Evolutionary conservation across 768 basidiomycete species (phyloP), one percentile per base, ranked within the genome.

Genomic region (Saitozyma podzolica): DNA sequence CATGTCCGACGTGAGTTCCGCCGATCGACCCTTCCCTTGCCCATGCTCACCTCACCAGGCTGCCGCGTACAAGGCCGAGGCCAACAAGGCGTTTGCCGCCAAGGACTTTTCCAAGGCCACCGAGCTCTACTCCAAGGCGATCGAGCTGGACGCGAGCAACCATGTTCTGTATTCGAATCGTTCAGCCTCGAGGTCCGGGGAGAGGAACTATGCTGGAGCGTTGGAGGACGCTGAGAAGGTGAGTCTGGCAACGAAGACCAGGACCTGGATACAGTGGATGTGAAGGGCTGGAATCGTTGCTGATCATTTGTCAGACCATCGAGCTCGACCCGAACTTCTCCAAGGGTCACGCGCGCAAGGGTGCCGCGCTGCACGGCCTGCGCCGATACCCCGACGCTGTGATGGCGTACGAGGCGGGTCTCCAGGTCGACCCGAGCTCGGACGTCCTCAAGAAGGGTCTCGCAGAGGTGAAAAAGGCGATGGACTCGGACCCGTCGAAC

Each of bases 31-130:
- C 29, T 29, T 29, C 29, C 29, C 29, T 29, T 29, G 5, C 29
- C 29, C 29, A 2, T 29, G 29, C 29, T 29, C 2, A 29, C 29
- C 29, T 29, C 29, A 5, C 29, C 63, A 85, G 84, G 83, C 82
- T 53, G 82, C 83, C 77, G 82, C 86, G 63, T 83, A 96, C 68
- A 97, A 97, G 83, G 90, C 91, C 75, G 86, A 86, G 75, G 94
- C 93, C 74, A 97, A 97, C 84, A 92, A 93, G 76, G 92, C 94
- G 19, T 97, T 97, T 81, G 84, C 89, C 45, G 91, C 91, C 59
- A 96, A 92, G 78, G 86, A 96, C 72, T 96, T 90, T 81, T 88
- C 91, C 82, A 86, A 84, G 71, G 93, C 94, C 8, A 90, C 76
- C 49, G 77, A 75, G 40, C 68, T 78, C 13, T 80, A 80, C 68